These are phyloP conservation scores for Syzygium aromaticum DNA, from an alignment of 345 rosid species.

Conservation along the genomic window DNA sequence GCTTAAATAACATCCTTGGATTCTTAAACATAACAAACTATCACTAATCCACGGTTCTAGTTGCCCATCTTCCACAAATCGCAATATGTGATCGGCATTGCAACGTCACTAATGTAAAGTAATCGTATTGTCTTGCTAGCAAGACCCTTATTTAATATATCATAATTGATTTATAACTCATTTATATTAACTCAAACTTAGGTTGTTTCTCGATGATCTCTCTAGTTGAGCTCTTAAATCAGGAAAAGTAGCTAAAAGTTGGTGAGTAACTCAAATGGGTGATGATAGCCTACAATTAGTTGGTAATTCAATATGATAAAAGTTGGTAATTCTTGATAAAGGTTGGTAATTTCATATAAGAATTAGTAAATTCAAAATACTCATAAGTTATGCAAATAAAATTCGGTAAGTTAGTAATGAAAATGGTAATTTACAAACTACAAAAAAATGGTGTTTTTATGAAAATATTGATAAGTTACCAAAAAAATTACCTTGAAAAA, in stretches of 20 bases:
- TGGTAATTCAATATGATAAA: background rate
- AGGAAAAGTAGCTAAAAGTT: background rate
- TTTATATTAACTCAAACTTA: no score
- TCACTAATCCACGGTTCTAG: no score
- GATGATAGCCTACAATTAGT: background rate
- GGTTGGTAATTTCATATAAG: background rate
- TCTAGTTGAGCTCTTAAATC: background rate
- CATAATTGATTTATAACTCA: no score
- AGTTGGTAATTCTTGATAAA: background rate
- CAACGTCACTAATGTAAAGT: no score
- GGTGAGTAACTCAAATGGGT: background rate
- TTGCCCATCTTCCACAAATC: no score
- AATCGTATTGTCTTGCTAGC: no score
- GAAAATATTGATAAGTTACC: background rate
- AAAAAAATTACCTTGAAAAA: background rate
- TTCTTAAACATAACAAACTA: background rate
- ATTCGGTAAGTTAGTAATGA: background rate
- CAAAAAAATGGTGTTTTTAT: background rate
- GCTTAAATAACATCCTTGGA: background rate
- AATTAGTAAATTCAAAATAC: background rate
- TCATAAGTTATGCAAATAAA: background rate
- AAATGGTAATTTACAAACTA: background rate
- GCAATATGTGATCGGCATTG: no score
- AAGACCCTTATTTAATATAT: no score
- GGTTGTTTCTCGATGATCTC: no score